Evolutionary conservation across 495 filamentous ascomycete species (phyloP).

Genomic region (Aspergillus conjunctus): DNA sequence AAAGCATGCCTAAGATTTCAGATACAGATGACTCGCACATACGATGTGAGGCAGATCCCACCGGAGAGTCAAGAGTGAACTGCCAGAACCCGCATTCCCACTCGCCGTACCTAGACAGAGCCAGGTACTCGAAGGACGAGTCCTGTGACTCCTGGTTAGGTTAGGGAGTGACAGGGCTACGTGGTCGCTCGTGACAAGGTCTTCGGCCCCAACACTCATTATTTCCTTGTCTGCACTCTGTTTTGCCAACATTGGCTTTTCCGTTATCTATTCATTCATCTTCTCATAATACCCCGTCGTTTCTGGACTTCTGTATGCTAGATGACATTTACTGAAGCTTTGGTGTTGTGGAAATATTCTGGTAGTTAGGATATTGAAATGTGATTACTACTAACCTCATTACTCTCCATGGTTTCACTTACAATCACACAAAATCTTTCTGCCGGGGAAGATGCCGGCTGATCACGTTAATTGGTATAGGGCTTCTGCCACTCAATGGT

Average conservation of each 20-base stretch:
- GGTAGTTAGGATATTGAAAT: constrained; percentile 19
- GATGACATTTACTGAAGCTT: constrained; percentile 23
- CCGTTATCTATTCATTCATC: constrained; percentile 26
- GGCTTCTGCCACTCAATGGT: neutral
- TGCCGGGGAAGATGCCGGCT: no score
- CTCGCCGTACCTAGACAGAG: no score
- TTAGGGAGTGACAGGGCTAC: no score
- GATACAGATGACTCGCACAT: neutral
- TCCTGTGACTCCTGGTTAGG: no score
- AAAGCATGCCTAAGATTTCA: neutral
- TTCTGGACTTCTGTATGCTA: constrained; percentile 38
- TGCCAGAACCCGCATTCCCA: no score
- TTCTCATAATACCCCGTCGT: constrained; percentile 45
- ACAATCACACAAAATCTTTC: no score
- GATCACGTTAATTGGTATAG: no score
- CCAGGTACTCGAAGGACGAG: no score
- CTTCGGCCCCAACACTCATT: neutral
- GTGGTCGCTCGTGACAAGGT: no score
- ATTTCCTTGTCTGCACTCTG: constrained; percentile 15
- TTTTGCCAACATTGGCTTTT: constrained; percentile 32
- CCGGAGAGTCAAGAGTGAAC: no score
- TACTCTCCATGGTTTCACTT: no score
- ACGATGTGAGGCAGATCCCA: no score
- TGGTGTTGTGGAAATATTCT: constrained; percentile 20
- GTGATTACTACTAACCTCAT: constrained; percentile 13